Percentiles rank a stretch among this genome's conserved stretches.
Conservation (phyloP, 2,329 filamentous ascomycete genomes). For the Trichoderma asperellum region DNA sequence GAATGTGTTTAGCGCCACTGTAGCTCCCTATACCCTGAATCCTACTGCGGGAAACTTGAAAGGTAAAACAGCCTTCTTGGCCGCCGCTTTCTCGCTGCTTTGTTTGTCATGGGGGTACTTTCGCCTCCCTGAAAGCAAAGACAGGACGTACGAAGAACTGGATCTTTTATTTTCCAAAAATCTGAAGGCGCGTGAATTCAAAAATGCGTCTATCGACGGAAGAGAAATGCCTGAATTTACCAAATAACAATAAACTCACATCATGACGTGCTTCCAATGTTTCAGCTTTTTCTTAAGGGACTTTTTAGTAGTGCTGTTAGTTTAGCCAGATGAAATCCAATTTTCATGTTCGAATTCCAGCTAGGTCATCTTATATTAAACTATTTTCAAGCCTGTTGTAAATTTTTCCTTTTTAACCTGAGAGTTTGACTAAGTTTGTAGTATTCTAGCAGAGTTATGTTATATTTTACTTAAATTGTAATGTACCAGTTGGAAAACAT, state of each 20-base stretch:
- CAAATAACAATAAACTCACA: neutral
- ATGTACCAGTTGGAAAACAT: too few species aligned
- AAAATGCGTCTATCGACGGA: neutral
- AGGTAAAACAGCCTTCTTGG: conserved; percentile 3
- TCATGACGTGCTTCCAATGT: too few species aligned
- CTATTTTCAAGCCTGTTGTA: too few species aligned
- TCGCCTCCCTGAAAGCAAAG: neutral
- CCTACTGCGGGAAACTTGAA: conserved; percentile 3
- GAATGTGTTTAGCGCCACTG: neutral
- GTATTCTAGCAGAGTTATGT: too few species aligned
- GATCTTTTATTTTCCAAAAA: neutral
- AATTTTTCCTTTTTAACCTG: too few species aligned
- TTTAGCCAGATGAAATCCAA: neutral
- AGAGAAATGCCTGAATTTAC: neutral
- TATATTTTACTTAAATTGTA: too few species aligned
- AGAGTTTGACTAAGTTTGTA: too few species aligned
- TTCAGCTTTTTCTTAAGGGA: neutral
- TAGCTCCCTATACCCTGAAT: neutral
- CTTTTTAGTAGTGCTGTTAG: neutral
- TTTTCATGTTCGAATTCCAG: neutral
- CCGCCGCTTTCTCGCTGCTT: neutral
- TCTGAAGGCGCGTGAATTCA: neutral
- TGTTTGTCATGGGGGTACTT: neutral
- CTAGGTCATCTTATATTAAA: too few species aligned
- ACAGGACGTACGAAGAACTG: neutral